Base-by-base conservation (phyloP, 1,284 basidiomycete genomes). In the Dichomitus squalens region DNA sequence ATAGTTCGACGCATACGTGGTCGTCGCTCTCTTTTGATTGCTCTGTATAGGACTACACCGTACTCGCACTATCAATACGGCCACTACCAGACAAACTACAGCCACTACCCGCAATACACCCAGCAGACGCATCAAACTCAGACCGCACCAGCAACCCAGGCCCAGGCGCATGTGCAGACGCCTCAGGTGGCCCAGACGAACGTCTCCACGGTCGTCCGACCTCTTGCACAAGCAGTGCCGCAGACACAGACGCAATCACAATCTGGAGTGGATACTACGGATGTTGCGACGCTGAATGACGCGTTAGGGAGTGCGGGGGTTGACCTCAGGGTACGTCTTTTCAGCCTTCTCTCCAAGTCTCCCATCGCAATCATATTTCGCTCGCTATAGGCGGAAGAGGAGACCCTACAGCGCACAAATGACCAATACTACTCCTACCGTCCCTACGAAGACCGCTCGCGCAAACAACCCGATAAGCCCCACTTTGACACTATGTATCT, bases 261-360 rank as follows among this genome's bases (percentile, higher is more conserved):
- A 12, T 55, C 53, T 23, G 59, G 66, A 14, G 59, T 74, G 50
- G 87, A 89, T 61, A 86, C 83, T 3, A 74, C 85, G 1, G 90
- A 92, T 66, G 81, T 91, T 36, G 83, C 88, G 9, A 89, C 87
- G 4, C 68, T 93, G 44, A 93, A 91, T 57, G 91, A 93, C 68
- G 91, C 90, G 1, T 73, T 93, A 3, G 91, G 90, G 5, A 91
- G 88, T 66, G 90, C 90, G 12, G 91, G 91, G 14, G 88, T 93
- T 7, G 91, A 93, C 74, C 75, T 93, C 35, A 76, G 88, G 68
- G 90, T 90, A 66, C 61, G 79, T 73, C 21, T 6, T 14, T 9
- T 27, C 35, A 14, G 35, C 35, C 16, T 27, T 7, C 12, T 21
- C 11, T 40, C 8, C 31, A 27, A 21, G 27, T 5, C n/a, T 12